A percentile compares a stretch with the other conserved stretches of the same genome.
Evolutionary conservation across 306 rosid genomes (phyloP).

Genomic region (Carpinus fangiana): DNA sequence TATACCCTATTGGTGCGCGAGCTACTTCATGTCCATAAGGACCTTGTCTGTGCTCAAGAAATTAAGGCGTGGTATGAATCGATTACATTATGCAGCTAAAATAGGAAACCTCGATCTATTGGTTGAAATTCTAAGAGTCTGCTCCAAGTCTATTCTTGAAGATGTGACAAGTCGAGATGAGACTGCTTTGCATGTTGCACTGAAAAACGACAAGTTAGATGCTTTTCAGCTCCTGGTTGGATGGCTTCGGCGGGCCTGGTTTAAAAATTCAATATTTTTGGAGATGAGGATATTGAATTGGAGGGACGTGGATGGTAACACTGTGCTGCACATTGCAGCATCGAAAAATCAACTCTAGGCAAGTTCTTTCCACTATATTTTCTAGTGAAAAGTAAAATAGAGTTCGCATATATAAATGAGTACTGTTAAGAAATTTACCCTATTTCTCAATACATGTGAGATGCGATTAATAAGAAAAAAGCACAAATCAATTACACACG

Average conservation of each 20-base stretch:
- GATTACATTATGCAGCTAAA: not conserved
- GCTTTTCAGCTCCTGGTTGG: not conserved
- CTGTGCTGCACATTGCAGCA: slow-evolving; percentile 34
- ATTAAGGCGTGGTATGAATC: not conserved
- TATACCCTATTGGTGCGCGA: too few species aligned
- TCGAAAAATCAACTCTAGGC: not conserved
- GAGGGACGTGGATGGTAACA: slow-evolving; percentile 31
- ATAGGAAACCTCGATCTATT: not conserved
- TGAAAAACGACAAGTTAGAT: not conserved
- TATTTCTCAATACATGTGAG: too few species aligned
- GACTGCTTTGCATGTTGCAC: not conserved
- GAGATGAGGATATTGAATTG: not conserved
- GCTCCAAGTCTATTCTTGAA: not conserved
- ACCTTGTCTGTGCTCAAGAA: not conserved
- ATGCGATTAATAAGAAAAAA: too few species aligned
- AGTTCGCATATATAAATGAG: too few species aligned
- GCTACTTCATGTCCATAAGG: too few species aligned
- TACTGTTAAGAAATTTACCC: too few species aligned
- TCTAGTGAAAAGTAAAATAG: not conserved
- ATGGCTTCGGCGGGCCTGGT: not conserved
- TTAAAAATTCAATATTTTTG: not conserved
- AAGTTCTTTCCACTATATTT: slow-evolving; percentile 10
- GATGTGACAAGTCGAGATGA: not conserved
- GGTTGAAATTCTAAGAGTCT: not conserved
- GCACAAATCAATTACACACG: too few species aligned